Conservation (phyloP, 2,329 filamentous ascomycete species). For the Ophiostoma sp. region DNA sequence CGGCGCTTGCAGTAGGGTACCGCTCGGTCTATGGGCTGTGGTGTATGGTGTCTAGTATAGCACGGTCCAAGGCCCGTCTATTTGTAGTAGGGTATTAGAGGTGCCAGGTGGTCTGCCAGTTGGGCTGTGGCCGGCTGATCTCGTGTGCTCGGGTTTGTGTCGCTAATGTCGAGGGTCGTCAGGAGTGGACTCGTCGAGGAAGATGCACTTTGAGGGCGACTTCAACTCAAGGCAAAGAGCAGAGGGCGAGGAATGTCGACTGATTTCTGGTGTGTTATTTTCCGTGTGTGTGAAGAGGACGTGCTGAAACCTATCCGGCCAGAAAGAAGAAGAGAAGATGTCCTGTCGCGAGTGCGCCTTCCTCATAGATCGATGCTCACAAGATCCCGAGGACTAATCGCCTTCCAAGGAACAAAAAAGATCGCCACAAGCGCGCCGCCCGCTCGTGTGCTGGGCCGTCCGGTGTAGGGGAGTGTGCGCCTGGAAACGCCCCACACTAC, state of each 20-base stretch:
- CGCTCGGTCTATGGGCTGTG: neutral
- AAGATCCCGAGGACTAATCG: neutral
- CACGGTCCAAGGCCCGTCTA: neutral
- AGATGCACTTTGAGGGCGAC: neutral
- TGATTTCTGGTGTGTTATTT: neutral
- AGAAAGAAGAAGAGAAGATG: neutral
- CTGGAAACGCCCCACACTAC: slow-evolving; percentile 7
- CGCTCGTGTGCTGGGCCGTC: neutral
- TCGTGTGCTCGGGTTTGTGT: neutral
- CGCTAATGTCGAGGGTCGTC: neutral
- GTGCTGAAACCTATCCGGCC: neutral
- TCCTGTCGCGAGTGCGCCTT: neutral
- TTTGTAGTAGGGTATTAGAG: neutral
- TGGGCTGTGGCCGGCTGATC: neutral
- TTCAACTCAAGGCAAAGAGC: neutral
- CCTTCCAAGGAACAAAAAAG: neutral
- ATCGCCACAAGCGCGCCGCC: slow-evolving; percentile 14
- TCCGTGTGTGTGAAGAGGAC: neutral
- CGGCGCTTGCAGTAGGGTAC: neutral
- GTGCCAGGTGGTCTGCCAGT: neutral
- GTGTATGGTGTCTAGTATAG: neutral
- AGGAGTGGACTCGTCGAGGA: neutral
- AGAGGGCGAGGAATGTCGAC: neutral
- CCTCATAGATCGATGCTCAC: neutral
- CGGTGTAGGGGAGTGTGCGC: neutral